Conservation (phyloP, 2,329 filamentous ascomycete species). For the Penicillium sp. region DNA sequence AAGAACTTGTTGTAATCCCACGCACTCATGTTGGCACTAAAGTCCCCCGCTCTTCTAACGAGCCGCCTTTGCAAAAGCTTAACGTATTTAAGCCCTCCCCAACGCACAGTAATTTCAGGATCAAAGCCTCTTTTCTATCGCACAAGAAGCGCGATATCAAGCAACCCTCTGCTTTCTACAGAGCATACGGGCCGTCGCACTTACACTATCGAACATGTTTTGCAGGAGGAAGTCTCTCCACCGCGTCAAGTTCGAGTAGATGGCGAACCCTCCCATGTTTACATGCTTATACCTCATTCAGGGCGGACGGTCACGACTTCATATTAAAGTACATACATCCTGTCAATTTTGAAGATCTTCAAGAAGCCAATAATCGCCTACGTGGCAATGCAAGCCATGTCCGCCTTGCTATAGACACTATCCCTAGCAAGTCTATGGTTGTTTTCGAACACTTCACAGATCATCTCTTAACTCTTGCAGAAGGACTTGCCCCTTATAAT, state of each 20-base stretch:
- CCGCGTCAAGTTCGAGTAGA: background rate
- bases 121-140: background rate
- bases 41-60: background rate
- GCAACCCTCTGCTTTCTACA: background rate
- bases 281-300: background rate
- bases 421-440: background rate
- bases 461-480: background rate
- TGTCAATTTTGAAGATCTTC: background rate
- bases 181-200: background rate
- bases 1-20: too few relatives aligned
- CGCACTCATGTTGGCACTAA: background rate
- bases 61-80: background rate
- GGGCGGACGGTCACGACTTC: background rate
- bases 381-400: background rate
- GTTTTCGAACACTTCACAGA: background rate
- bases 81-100: background rate
- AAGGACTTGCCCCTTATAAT: background rate
- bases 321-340: background rate
- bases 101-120: background rate
- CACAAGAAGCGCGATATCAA: background rate
- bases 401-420: background rate
- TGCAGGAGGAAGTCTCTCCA: background rate
- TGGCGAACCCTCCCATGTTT: background rate
- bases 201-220: too few relatives aligned
- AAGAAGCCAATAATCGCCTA: background rate